Conservation (phyloP, 1,139 yeast species). For the Spathaspora sp. region DNA sequence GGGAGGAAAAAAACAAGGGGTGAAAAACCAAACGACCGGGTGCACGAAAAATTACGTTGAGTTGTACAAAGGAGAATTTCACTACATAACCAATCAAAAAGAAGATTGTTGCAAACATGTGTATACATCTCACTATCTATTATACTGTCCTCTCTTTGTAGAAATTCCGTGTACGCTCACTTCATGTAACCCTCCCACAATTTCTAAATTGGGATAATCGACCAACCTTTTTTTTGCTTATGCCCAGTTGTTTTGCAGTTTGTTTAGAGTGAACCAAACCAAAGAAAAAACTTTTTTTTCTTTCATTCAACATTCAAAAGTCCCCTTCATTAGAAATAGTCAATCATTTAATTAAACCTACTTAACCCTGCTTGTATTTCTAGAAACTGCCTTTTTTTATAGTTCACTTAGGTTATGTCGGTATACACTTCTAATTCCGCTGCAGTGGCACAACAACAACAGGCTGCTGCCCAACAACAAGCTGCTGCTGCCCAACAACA, state of each 20-base stretch:
- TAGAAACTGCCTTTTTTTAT: neutral
- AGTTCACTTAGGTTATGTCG: slow-evolving; percentile 23
- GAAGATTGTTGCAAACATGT: too few relatives aligned
- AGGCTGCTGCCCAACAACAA: slow-evolving; percentile 17
- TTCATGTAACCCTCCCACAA: neutral
- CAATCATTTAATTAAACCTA: neutral
- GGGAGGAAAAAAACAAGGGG: neutral
- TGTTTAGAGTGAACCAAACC: neutral
- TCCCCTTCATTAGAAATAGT: neutral
- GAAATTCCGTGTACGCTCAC: neutral
- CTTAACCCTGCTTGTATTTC: neutral
- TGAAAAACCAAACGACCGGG: neutral
- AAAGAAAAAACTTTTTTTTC: neutral
- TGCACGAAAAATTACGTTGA: neutral
- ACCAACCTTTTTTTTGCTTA: neutral
- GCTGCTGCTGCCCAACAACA: slow-evolving; percentile 16
- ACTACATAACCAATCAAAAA: neutral
- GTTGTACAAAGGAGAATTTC: neutral
- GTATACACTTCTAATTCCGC: slow-evolving; percentile 39
- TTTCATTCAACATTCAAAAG: neutral
- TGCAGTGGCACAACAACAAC: slow-evolving; percentile 26
- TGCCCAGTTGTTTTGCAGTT: slow-evolving; percentile 1
- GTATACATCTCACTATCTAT: too few relatives aligned
- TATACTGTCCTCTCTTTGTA: neutral
- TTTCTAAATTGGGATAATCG: neutral